phyloP scores from a whole-genome alignment of 2,329 filamentous ascomycete species.

The Ambrosiella beaveri region DNA sequence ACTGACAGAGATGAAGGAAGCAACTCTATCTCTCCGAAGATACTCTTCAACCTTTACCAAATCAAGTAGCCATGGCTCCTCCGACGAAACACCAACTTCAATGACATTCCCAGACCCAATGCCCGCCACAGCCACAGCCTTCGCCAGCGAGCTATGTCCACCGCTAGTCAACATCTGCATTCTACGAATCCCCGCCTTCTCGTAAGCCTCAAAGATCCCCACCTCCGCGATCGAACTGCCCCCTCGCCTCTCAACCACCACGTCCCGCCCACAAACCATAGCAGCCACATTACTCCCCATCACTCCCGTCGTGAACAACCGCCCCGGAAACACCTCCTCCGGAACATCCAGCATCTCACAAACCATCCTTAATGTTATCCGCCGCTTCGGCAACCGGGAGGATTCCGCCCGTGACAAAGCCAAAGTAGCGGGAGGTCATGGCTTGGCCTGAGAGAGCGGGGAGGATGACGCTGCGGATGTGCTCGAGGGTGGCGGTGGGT shows the following conservation, averaged over 20 bases:
- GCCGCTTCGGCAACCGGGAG: conserved; percentile 67
- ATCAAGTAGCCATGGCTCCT: conserved; percentile 50
- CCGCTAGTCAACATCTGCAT: conserved; percentile 67
- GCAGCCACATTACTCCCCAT: conserved; percentile 74
- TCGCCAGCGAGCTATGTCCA: conserved; percentile 68
- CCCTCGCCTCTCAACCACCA: conserved; percentile 28
- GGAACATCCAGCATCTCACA: conserved; percentile 47
- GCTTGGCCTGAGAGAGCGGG: conserved; percentile 50
- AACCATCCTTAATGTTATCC: conserved; percentile 63
- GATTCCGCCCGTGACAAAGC: conserved; percentile 71
- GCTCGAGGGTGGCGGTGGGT: conserved; percentile 15
- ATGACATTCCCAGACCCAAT: conserved; percentile 54
- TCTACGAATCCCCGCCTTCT: conserved; percentile 42
- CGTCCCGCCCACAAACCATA: conserved; percentile 47
- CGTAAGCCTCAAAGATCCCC: conserved; percentile 52
- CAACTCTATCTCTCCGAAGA: conserved; percentile 34
- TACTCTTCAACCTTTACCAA: conserved; percentile 44
- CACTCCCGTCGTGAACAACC: conserved; percentile 41
- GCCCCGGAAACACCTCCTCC: conserved; percentile 38
- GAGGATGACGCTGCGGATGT: conserved; percentile 30
- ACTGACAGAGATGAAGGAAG: conserved; percentile 65
- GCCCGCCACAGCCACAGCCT: conserved; percentile 69
- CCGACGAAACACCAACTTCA: conserved; percentile 32
- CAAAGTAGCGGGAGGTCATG: conserved; percentile 56
- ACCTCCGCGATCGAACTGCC: conserved; percentile 42